Evolutionary conservation across 2,329 filamentous ascomycete species (phyloP), one percentile per base, ranked within the genome.

Genomic region (Phaeoacremonium minimum): DNA sequence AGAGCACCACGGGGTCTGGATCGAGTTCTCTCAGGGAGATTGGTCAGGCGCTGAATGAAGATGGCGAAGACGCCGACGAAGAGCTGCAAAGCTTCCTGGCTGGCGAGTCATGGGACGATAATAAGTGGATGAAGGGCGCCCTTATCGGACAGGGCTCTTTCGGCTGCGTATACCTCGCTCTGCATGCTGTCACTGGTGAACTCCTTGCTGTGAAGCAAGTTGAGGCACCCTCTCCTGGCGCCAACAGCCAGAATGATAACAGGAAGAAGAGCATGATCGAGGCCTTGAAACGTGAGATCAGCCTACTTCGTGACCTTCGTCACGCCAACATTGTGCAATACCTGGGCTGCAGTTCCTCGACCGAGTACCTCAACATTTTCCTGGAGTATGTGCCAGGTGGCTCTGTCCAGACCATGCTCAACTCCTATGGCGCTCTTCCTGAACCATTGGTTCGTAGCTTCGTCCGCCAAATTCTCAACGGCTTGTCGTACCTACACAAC

Each of bases 91-190:
- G 90, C 54, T 96, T 96, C 71, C 73, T 97, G 28, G 82, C 88
- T 20, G 87, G 88, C 46, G 88, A 96, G 56, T 94, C 88, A 7
- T 97, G 93, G 81, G 90, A 94, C 46, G 90, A 95, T 45, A 86
- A 91, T 67, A 95, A 95, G 61, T 98, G 94, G 87, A 97, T 98
- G 89, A 96, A 97, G 69, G 93, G 93, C 55, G 90, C 91, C 19
- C 73, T 97, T 45, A 98, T 98, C 48, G 93, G 93, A 19, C 89
- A 96, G 63, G 93, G 93, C 45, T 96, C 90, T 5, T 98, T 98
- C 54, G 93, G 93, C 52, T 90, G 84, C 50, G 93, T 98, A 36
- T 98, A 94, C 63, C 75, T 98, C 33, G 93, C 93, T 17, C 74
- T 98, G 19, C 93, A 98, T 58, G 87, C 93, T 34, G 85, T 98